phyloP scores from a whole-genome alignment of 371 early-diverging fungal species.

The Encephalitozoon hellem region DNA sequence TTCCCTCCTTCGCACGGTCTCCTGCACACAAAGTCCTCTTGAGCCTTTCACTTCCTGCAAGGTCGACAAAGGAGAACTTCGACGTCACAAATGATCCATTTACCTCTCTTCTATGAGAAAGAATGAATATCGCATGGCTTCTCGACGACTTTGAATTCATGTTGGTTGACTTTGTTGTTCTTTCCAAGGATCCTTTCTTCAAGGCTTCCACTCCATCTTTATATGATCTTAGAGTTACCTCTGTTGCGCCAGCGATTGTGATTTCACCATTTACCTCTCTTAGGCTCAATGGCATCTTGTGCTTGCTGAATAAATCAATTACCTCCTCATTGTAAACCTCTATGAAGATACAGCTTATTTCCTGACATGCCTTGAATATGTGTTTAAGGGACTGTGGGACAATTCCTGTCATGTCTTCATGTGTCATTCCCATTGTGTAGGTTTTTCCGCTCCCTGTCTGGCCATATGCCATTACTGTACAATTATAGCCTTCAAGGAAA shows the following conservation, averaged over 20 bases:
- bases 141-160: conserved; percentile 89
- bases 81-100: neutral
- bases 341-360: conserved; percentile 64
- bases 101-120: conserved; percentile 63
- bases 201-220: conserved; percentile 80
- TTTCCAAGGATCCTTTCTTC: conserved; percentile 68
- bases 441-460: conserved; percentile 95
- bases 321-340: conserved; percentile 84
- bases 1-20: conserved; percentile 85
- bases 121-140: conserved; percentile 91
- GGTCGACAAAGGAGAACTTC: conserved; percentile 75
- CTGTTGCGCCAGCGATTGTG: conserved; percentile 75
- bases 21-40: conserved; percentile 86
- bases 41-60: conserved; percentile 94
- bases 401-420: conserved; percentile 61
- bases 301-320: conserved; percentile 72
- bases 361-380: conserved; percentile 50
- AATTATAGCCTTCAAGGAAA: conserved; percentile 42
- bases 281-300: conserved; percentile 66
- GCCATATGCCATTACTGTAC: conserved; percentile 58
- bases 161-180: conserved; percentile 82
- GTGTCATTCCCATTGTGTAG: conserved; percentile 86
- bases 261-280: conserved; percentile 81
- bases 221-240: conserved; percentile 67
- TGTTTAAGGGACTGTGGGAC: conserved; percentile 45